Percentiles rank a stretch among this genome's conserved stretches.
Evolutionary conservation across 768 basidiomycete species (phyloP).

Genomic region (Pisolithus albus): DNA sequence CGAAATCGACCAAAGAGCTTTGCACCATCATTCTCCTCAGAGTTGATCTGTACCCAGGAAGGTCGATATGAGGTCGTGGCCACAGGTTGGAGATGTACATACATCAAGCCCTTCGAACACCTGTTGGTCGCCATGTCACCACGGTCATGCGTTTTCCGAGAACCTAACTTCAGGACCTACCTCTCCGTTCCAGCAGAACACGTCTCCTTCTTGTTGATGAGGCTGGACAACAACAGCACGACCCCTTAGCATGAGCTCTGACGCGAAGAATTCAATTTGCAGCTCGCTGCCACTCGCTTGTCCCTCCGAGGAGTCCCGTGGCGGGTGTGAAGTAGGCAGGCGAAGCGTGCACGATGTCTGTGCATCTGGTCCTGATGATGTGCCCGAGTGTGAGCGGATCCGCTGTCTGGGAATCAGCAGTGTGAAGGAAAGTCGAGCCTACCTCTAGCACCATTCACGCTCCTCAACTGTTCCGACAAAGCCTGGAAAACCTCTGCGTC

Average conservation of each 20-base stretch:
- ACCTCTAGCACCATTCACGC: constrained; percentile 58
- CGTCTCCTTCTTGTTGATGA: constrained; percentile 47
- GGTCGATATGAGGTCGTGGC: background rate
- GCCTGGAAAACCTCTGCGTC: constrained; percentile 14
- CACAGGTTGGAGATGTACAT: constrained; percentile 9
- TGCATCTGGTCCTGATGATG: constrained; percentile 56
- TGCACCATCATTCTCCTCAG: constrained; percentile 67
- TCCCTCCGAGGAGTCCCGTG: background rate
- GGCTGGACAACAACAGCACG: constrained; percentile 55
- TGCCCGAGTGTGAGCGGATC: background rate
- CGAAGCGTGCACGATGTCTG: constrained; percentile 31
- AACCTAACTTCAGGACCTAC: constrained; percentile 28
- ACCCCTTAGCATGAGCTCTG: constrained; percentile 73
- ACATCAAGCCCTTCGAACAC: constrained; percentile 81
- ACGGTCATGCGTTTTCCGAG: background rate
- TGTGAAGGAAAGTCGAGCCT: constrained; percentile 8
- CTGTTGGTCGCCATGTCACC: constrained; percentile 19
- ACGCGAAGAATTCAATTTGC: constrained; percentile 56
- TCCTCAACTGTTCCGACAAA: constrained; percentile 32
- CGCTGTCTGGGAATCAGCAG: background rate
- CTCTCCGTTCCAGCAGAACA: constrained; percentile 87
- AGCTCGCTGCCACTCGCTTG: constrained; percentile 7
- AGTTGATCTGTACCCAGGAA: constrained; percentile 37
- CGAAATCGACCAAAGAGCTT: constrained; percentile 37
- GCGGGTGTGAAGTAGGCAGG: constrained; percentile 8